Conservation (phyloP, 257 asterid genomes). For the Lavandula angustifolia region DNA sequence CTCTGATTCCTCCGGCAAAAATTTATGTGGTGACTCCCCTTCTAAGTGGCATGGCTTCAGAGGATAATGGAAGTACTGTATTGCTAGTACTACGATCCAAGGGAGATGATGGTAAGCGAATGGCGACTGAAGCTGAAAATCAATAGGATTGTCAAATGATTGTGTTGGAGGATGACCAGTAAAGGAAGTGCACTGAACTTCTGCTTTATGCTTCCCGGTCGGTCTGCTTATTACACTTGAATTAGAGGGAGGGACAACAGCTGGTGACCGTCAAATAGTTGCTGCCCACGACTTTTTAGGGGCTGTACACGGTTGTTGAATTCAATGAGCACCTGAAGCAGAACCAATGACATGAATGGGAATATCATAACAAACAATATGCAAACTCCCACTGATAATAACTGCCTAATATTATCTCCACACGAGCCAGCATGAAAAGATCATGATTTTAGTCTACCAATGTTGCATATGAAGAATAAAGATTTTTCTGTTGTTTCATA, state of each 20-base stretch:
- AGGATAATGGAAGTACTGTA: slow-evolving; percentile 45
- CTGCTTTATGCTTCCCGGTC: slow-evolving; percentile 54
- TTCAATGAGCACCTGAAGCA: slow-evolving; percentile 66
- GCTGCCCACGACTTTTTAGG: slow-evolving; percentile 98
- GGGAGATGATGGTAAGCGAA: slow-evolving; percentile 50
- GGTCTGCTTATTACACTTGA: slow-evolving; percentile 71
- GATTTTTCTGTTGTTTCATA: too few relatives aligned
- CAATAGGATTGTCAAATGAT: slow-evolving; percentile 57
- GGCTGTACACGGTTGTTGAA: slow-evolving; percentile 61
- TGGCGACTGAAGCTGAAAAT: slow-evolving; percentile 61
- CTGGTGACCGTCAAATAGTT: slow-evolving; percentile 73
- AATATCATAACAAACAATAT: slow-evolving; percentile 24
- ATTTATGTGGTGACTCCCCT: slow-evolving; percentile 51
- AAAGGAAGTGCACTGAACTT: slow-evolving; percentile 50
- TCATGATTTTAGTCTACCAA: slow-evolving; percentile 8
- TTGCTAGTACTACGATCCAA: slow-evolving; percentile 48
- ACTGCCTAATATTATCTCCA: slow-evolving; percentile 14
- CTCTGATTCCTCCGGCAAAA: slow-evolving; percentile 79
- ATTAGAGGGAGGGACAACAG: slow-evolving; percentile 52
- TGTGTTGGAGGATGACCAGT: slow-evolving; percentile 47
- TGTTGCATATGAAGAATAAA: too few relatives aligned
- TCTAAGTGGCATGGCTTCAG: slow-evolving; percentile 55
- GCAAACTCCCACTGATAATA: not conserved
- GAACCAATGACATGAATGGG: slow-evolving; percentile 24
- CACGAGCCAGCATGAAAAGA: slow-evolving; percentile 24